Conservation (phyloP, 2,329 filamentous ascomycete genomes). For the Penicillium polonicum region DNA sequence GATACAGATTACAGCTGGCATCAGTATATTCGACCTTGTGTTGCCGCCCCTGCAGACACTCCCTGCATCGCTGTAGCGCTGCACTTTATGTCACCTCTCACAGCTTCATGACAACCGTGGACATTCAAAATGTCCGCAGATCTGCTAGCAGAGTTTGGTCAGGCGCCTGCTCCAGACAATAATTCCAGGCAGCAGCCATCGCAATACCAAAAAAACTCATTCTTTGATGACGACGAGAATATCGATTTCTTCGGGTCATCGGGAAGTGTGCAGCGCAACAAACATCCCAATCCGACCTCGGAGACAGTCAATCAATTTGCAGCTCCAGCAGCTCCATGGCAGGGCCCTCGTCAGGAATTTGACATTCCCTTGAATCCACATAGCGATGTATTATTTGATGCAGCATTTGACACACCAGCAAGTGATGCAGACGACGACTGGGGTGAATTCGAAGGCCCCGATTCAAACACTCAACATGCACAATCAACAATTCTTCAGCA, state of each 20-base stretch:
- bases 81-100: neutral
- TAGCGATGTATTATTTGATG: constrained; percentile 65
- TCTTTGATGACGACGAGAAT: constrained; percentile 28
- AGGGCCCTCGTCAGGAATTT: constrained; percentile 11
- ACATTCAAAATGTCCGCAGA: constrained; percentile 52
- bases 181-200: constrained; percentile 8
- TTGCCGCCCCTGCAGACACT: neutral
- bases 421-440: constrained; percentile 42
- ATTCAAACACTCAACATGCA: constrained; percentile 17
- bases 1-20: neutral
- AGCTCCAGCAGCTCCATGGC: constrained; percentile 5
- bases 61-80: neutral
- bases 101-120: constrained; percentile 3
- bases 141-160: constrained; percentile 53
- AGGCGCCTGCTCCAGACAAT: constrained; percentile 21
- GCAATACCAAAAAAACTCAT: constrained; percentile 17
- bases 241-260: constrained; percentile 12
- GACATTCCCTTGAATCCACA: constrained; percentile 26
- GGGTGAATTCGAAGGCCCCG: constrained; percentile 47
- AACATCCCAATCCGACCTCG: neutral
- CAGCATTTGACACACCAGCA: constrained; percentile 34
- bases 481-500: neutral
- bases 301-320: constrained; percentile 2
- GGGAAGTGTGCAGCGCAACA: neutral
- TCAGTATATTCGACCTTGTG: neutral